Evolutionary conservation across 176 grass and related monocot genomes (phyloP), one percentile per base, ranked within the genome.

Genomic region (Puya raimondii): DNA sequence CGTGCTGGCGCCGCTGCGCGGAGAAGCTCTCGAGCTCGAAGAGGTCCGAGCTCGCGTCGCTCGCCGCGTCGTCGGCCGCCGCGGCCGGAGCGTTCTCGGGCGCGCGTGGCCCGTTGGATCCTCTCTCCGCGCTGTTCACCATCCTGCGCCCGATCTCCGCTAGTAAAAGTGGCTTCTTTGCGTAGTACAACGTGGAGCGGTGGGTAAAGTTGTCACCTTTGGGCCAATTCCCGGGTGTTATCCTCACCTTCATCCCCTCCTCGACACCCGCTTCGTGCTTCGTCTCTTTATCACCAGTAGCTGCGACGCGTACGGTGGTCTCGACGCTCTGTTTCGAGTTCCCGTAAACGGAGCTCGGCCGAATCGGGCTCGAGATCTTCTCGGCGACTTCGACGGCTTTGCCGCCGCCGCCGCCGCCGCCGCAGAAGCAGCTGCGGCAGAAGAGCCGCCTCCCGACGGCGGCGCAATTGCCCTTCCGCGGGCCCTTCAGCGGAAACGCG

Each of bases 11-110:
- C 3, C 51, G 54, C 17, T 75, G 47, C 52, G 66, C 66, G 33
- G 76, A 75, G 61, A 80, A 76, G 72, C 67, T 80, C 58, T 85
- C 83, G 53, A 80, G 68, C 77, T 85, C 83, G 74, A 85, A 85
- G 20, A 85, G 66, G 72, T 85, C 83, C 64, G 83, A 85, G 77
- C 83, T 85, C 13, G 83, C 23, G 56, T 85, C 83, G 47, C 83
- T 91, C 70, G 74, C 67, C 50, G 64, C 64, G 54, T 85, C 83
- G n/a, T 85, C 83, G n/a, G 80, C 72, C 21, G 33, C 77, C 76
- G 2, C 67, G 47, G 13, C 77, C 48, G 1, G 67, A 51, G 25
- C 26, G 63, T 61, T 49, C 57, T 61, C 14, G 59, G 42, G 59
- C 11, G 22, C 70, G 70, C n/a, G 80, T 68, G 42, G 83, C 72